Evolutionary conservation across 2,329 filamentous ascomycete genomes (phyloP).

Genomic region (Fusarium sororula): DNA sequence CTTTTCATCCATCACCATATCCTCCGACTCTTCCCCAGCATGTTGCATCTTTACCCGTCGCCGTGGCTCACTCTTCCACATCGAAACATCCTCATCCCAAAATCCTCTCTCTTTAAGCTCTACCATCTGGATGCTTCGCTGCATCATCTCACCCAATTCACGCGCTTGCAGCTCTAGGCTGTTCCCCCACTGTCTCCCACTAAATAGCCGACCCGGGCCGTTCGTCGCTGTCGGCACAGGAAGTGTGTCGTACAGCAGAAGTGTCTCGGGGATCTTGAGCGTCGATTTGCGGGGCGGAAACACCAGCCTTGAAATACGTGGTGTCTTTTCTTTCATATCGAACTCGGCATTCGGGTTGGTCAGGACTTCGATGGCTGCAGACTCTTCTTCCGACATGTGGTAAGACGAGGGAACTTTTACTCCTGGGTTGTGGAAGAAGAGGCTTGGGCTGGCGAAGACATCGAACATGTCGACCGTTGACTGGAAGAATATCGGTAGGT

Average conservation of each 20-base stretch:
- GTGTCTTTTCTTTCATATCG: conserved; percentile 35
- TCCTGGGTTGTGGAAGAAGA: conserved; percentile 67
- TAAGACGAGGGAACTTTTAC: conserved; percentile 58
- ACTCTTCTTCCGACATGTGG: conserved; percentile 45
- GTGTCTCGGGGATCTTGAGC: conserved; percentile 58
- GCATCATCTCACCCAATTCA: conserved; percentile 60
- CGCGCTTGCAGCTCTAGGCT: conserved; percentile 57
- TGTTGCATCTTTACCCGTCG: conserved; percentile 52
- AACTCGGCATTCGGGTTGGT: conserved; percentile 28
- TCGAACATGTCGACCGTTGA: conserved; percentile 64
- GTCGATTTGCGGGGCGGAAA: conserved; percentile 60
- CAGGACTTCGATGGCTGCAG: conserved; percentile 38
- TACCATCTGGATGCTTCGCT: conserved; percentile 56
- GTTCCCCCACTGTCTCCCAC: conserved; percentile 47
- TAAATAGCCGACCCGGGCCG: conserved; percentile 25
- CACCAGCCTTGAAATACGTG: conserved; percentile 54
- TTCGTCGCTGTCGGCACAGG: conserved; percentile 25
- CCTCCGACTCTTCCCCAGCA: conserved; percentile 46
- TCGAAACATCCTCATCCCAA: conserved; percentile 53
- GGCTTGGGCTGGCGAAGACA: conserved; percentile 64
- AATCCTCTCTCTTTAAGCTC: conserved; percentile 55
- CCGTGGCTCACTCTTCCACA: conserved; percentile 46
- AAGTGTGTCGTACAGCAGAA: conserved; percentile 57
- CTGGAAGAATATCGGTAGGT: conserved; percentile 56
- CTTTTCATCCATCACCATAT: conserved; percentile 39